Percentiles rank a stretch among this genome's conserved stretches.
These are phyloP conservation scores for Erysimum cheiri DNA, from an alignment of 441 rosid genomes.

Conservation along the genomic window DNA sequence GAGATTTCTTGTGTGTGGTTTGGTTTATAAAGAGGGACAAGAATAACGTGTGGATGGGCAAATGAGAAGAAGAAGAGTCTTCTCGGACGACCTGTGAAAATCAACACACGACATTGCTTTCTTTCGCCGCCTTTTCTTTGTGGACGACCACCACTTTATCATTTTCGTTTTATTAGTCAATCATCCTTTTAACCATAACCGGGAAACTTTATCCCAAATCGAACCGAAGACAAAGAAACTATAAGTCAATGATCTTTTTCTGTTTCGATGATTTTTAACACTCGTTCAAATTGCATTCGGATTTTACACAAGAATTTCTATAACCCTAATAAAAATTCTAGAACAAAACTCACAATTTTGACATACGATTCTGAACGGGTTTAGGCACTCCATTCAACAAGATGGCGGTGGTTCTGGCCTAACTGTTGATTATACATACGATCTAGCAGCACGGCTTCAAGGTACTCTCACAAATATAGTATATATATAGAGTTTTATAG, in stretches of 20 bases:
- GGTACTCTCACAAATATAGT: too few relatives aligned
- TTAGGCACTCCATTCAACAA: too few relatives aligned
- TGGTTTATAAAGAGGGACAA: constrained; percentile 20
- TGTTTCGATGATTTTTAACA: neutral
- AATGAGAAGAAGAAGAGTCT: constrained; percentile 12
- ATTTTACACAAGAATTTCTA: neutral
- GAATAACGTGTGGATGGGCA: constrained; percentile 6
- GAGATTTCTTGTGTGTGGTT: neutral
- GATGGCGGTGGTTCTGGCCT: too few relatives aligned
- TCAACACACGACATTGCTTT: neutral
- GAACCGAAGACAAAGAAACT: neutral
- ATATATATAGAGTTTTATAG: constrained; percentile 20
- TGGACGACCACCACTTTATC: neutral
- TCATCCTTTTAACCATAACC: neutral
- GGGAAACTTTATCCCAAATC: neutral
- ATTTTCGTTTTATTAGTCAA: neutral
- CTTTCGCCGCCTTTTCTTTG: neutral
- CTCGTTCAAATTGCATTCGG: neutral
- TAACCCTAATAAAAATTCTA: neutral
- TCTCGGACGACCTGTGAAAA: constrained; percentile 3
- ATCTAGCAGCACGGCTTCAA: neutral
- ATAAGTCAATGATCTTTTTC: neutral
- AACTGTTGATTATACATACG: neutral
- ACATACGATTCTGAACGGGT: neutral
- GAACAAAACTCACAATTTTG: neutral